Percentiles rank a stretch among this genome's conserved stretches.
These are phyloP conservation scores for Talaromyces sp. DNA, from an alignment of 2,329 filamentous ascomycete genomes.

Conservation along the genomic window DNA sequence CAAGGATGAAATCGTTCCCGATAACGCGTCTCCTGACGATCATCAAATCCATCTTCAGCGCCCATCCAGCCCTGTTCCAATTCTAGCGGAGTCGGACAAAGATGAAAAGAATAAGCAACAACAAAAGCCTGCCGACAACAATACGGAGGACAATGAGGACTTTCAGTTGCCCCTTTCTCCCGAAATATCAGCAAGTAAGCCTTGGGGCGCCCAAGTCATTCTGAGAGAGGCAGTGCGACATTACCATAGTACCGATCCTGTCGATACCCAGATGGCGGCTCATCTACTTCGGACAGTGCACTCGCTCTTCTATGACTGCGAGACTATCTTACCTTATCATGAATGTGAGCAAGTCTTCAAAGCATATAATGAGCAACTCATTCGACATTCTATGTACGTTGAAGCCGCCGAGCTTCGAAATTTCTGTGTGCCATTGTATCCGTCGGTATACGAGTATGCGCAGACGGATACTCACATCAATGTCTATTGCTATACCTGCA, in stretches of 20 bases:
- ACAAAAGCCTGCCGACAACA: conserved; percentile 9
- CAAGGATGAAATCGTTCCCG: conserved; percentile 25
- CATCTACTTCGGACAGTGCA: conserved; percentile 43
- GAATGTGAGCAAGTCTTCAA: conserved; percentile 56
- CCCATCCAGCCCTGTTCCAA: conserved; percentile 36
- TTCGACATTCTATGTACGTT: conserved; percentile 42
- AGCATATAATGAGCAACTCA: conserved; percentile 56
- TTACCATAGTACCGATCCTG: conserved; percentile 37
- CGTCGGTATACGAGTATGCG: conserved; percentile 56
- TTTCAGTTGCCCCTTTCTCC: conserved; percentile 33
- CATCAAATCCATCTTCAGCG: conserved; percentile 44
- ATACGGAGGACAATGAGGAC: conserved; percentile 20
- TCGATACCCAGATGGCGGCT: conserved; percentile 41
- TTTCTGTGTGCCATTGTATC: conserved; percentile 54
- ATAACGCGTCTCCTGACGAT: conserved; percentile 25
- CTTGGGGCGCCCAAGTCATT: conserved; percentile 40
- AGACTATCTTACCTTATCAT: conserved; percentile 38
- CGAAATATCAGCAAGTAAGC: conserved; percentile 31
- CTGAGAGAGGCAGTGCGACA: conserved; percentile 40
- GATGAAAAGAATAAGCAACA: conserved; percentile 21
- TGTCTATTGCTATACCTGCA: conserved; percentile 56
- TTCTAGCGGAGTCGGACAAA: conserved; percentile 36
- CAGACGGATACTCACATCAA: conserved; percentile 54
- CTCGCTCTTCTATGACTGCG: conserved; percentile 36
- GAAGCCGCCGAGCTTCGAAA: conserved; percentile 56